These are phyloP conservation scores for Xylariomycetidae sp. DNA, from an alignment of 2,329 filamentous ascomycete genomes.

Conservation along the genomic window DNA sequence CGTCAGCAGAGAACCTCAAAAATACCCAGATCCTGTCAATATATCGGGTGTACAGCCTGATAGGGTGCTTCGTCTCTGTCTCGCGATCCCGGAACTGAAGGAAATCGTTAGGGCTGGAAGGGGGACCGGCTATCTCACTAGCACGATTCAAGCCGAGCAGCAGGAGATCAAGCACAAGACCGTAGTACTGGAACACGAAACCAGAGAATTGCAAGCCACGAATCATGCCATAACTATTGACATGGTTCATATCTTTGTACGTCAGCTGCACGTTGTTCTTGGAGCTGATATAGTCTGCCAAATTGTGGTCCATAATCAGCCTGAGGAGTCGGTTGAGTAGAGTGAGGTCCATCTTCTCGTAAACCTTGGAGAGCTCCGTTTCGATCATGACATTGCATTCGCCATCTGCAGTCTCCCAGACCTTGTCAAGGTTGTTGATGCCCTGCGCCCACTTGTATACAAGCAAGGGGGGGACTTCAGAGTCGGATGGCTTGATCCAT, in stretches of 20 bases:
- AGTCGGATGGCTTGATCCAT: constrained; percentile 99
- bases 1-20: constrained; percentile 87
- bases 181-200: constrained; percentile 99
- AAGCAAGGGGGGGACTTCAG: constrained; percentile 88
- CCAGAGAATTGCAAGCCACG: constrained; percentile 96
- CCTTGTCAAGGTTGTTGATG: constrained; percentile 94
- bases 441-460: constrained; percentile 99
- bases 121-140: constrained; percentile 95
- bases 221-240: constrained; percentile 98
- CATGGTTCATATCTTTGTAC: constrained; percentile 99
- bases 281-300: constrained; percentile 97
- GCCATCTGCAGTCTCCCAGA: constrained; percentile 90
- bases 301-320: constrained; percentile 98
- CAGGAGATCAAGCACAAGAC: constrained; percentile 87
- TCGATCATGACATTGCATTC: constrained; percentile 99
- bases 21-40: constrained; percentile 99
- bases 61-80: constrained; percentile 89
- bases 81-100: constrained; percentile 92
- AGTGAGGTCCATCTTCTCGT: constrained; percentile 98
- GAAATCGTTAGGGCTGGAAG: constrained; percentile 93
- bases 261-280: constrained; percentile 99
- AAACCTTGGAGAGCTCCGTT: constrained; percentile 97
- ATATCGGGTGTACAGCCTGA: constrained; percentile 95
- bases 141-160: constrained; percentile 90
- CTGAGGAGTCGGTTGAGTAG: constrained; percentile 88